These are phyloP conservation scores for Eucalyptus erythrocorys DNA, from an alignment of 345 rosid genomes.

Conservation along the genomic window DNA sequence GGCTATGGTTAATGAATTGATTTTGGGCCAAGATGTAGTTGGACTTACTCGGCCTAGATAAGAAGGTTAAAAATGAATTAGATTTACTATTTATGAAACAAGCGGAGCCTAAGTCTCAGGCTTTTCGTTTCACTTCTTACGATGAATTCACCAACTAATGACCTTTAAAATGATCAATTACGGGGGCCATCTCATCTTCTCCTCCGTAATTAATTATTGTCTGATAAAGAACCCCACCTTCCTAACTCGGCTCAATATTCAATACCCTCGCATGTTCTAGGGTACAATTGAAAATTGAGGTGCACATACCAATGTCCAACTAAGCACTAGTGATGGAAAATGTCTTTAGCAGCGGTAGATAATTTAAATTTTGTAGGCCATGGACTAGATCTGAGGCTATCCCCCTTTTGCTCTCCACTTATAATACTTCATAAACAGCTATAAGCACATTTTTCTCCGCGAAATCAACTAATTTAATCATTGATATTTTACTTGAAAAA, in stretches of 20 bases:
- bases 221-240: not conserved
- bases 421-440: not conserved
- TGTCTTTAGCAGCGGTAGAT: not conserved
- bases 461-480: not conserved
- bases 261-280: not conserved
- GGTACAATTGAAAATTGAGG: not conserved
- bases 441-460: not conserved
- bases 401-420: not conserved
- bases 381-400: not conserved
- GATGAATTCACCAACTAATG: not conserved
- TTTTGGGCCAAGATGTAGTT: not conserved
- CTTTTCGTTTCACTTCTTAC: not conserved
- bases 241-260: not conserved
- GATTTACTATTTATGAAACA: not conserved
- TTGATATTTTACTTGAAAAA: not conserved
- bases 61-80: not conserved
- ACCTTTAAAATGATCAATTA: not conserved
- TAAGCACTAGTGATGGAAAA: not conserved
- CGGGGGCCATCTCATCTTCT: not conserved
- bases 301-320: not conserved
- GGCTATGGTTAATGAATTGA: not conserved
- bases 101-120: accelerated
- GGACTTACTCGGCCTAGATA: not conserved
- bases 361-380: not conserved
- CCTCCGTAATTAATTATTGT: not conserved